phyloP scores from a whole-genome alignment of 2,329 filamentous ascomycete genomes.

The Sordariomycetes sp. region DNA sequence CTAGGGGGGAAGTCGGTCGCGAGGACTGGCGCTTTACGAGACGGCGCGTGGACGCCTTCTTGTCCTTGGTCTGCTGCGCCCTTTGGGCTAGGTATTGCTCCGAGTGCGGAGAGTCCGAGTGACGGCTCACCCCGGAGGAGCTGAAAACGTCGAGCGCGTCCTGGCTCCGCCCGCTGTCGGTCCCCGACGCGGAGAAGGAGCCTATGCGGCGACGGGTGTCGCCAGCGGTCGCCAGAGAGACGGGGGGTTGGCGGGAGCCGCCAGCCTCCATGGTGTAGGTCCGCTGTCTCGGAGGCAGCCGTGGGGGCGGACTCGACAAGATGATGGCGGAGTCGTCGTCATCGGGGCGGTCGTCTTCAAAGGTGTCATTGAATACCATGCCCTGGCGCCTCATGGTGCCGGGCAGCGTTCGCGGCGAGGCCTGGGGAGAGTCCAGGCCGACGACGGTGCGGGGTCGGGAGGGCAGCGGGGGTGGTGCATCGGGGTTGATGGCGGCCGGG shows the following conservation, averaged over 20 bases:
- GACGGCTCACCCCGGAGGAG: constrained; percentile 17
- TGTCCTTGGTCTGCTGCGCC: constrained; percentile 19
- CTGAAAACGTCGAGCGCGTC: constrained; percentile 27
- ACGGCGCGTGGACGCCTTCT: constrained; percentile 32
- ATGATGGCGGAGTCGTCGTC: constrained; percentile 26
- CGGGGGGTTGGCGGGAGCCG: constrained; percentile 31
- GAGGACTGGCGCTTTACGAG: constrained; percentile 41
- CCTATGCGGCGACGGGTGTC: constrained; percentile 53
- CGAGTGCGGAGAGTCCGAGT: constrained; percentile 8
- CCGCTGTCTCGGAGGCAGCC: constrained; percentile 23
- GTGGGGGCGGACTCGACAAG: constrained; percentile 21
- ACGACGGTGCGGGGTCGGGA: constrained; percentile 7
- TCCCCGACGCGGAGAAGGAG: constrained; percentile 52
- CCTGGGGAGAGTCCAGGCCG: constrained; percentile 16
- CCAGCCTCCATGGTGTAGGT: constrained; percentile 43
- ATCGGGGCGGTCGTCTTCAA: constrained; percentile 28
- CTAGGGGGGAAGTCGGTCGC: constrained; percentile 43
- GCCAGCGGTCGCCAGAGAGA: constrained; percentile 17
- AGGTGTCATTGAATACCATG: constrained; percentile 45
- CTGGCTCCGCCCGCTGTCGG: constrained; percentile 28
- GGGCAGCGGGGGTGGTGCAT: not conserved
- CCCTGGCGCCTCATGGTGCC: constrained; percentile 38
- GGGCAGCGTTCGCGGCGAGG: not conserved
- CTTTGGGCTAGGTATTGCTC: constrained; percentile 13
- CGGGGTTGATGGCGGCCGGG: not conserved